These are phyloP conservation scores for Ophiostoma angusticollis DNA, from an alignment of 2,329 filamentous ascomycete species.

Conservation along the genomic window DNA sequence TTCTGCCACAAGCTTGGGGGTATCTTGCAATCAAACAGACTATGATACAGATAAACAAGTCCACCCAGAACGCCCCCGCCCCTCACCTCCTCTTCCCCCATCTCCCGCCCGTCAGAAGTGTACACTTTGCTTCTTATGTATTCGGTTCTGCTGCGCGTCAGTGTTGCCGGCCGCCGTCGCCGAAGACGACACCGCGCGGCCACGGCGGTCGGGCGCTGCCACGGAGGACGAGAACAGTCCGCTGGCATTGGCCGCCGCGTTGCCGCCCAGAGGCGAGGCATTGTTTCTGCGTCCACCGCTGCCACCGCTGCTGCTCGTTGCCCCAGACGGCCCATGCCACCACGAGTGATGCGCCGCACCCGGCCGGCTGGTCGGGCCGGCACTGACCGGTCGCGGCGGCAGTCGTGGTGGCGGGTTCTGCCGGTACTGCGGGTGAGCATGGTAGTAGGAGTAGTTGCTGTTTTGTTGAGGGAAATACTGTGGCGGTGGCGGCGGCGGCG, in stretches of 20 bases:
- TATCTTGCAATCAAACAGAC: too few relatives aligned
- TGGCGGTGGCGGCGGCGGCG: constrained; percentile 18
- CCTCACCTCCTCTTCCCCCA: too few relatives aligned
- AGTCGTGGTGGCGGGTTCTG: constrained; percentile 10
- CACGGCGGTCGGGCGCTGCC: constrained; percentile 6
- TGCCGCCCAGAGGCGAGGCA: constrained; percentile 7
- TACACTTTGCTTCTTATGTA: constrained; percentile 25
- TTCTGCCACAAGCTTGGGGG: too few relatives aligned
- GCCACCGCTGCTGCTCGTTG: constrained; percentile 12
- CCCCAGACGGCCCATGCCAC: constrained; percentile 18
- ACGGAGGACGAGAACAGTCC: constrained; percentile 15
- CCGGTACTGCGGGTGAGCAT: constrained; percentile 4
- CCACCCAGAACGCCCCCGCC: too few relatives aligned
- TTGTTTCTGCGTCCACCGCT: constrained; percentile 2
- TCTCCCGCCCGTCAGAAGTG: constrained; percentile 22
- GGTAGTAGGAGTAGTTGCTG: neutral
- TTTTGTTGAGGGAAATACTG: too few relatives aligned
- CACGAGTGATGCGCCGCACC: constrained; percentile 16
- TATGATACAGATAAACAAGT: too few relatives aligned
- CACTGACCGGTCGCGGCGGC: constrained; percentile 36
- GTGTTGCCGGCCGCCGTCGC: constrained; percentile 4
- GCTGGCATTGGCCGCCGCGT: constrained; percentile 15
- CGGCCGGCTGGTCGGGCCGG: constrained; percentile 24
- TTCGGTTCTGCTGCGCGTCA: constrained; percentile 17
- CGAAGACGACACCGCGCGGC: constrained; percentile 11